These are phyloP conservation scores for Xylaria sp. DNA, from an alignment of 2,329 filamentous ascomycete genomes.

Conservation along the genomic window DNA sequence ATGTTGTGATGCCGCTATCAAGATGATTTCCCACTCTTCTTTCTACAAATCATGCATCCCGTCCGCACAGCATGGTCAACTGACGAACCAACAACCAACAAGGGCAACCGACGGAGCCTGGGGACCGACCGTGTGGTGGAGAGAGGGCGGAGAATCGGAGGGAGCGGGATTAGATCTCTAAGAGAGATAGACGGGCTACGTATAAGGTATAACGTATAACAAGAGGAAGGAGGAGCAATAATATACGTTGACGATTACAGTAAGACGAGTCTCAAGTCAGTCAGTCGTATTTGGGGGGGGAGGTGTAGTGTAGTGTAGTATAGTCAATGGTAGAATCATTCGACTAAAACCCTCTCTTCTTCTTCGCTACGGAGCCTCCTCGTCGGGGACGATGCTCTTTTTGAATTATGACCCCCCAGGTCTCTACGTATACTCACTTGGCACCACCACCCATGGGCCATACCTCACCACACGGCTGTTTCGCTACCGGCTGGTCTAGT, in stretches of 20 bases:
- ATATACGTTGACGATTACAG: too few species aligned
- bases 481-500: constrained; percentile 2
- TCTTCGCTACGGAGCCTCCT: constrained; percentile 1
- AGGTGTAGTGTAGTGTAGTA: neutral
- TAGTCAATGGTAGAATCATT: neutral
- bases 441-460: too few species aligned
- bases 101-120: constrained; percentile 16
- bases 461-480: neutral
- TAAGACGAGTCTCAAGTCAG: too few species aligned
- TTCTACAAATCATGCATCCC: constrained; percentile 21
- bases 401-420: neutral
- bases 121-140: constrained; percentile 14
- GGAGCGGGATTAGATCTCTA: neutral
- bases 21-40: constrained; percentile 11
- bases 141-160: neutral
- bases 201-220: too few species aligned
- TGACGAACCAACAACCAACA: constrained; percentile 4
- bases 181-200: neutral
- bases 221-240: too few species aligned
- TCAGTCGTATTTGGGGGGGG: neutral
- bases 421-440: neutral
- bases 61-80: constrained; percentile 5
- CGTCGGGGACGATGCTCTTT: constrained; percentile 12
- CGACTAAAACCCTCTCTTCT: constrained; percentile 12
- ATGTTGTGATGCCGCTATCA: constrained; percentile 19